Percentiles rank a stretch among this genome's conserved stretches.
Evolutionary conservation across 306 rosid species (phyloP).

Genomic region (Gastrolobium villosum): DNA sequence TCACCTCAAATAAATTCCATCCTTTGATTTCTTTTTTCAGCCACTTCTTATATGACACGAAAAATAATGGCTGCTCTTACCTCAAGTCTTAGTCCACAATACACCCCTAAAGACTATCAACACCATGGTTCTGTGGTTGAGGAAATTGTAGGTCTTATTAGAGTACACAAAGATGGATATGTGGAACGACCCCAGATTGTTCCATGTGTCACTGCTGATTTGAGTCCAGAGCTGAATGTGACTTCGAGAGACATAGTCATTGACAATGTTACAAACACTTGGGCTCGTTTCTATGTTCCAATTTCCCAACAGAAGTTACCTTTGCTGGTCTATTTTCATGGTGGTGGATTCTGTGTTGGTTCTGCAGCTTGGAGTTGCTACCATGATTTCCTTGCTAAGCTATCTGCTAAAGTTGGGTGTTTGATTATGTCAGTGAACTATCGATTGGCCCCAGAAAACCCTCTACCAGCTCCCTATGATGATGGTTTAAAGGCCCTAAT

Average conservation of each 20-base stretch:
- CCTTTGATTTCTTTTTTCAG: constrained; percentile 27
- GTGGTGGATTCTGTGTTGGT: constrained; percentile 93
- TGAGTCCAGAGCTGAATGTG: constrained; percentile 58
- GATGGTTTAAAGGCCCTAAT: constrained; percentile 70
- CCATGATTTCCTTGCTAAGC: constrained; percentile 75
- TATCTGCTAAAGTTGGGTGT: constrained; percentile 59
- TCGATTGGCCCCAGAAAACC: constrained; percentile 88
- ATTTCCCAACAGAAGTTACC: constrained; percentile 61
- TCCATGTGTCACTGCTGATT: constrained; percentile 61
- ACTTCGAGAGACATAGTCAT: constrained; percentile 68
- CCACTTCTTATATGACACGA: constrained; percentile 33
- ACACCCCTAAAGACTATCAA: constrained; percentile 44
- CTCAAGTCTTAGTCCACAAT: constrained; percentile 52
- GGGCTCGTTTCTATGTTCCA: constrained; percentile 89
- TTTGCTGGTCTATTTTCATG: constrained; percentile 80
- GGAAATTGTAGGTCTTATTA: constrained; percentile 80
- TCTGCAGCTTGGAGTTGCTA: constrained; percentile 91
- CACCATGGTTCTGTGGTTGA: constrained; percentile 58
- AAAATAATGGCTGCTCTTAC: constrained; percentile 65
- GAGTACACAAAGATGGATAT: constrained; percentile 71
- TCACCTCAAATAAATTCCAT: constrained; percentile 17
- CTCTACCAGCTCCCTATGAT: constrained; percentile 89
- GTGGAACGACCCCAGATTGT: constrained; percentile 77
- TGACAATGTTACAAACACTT: constrained; percentile 59
- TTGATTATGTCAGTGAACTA: constrained; percentile 80